Evolutionary conservation across 257 asterid genomes (phyloP).

Genomic region (Solanum infundibuliforme): DNA sequence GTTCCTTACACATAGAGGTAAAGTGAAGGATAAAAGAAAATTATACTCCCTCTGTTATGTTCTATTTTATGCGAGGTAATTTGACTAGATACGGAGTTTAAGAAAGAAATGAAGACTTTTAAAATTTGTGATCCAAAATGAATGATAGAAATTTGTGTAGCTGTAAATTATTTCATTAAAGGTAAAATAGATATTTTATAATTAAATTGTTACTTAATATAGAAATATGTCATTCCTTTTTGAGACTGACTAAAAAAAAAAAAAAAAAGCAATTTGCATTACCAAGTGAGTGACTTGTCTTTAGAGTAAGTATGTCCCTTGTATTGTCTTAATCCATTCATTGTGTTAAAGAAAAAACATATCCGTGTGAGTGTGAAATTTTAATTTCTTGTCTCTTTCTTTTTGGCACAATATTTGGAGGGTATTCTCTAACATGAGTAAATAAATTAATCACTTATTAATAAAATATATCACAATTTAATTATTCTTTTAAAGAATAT

Average conservation of each 20-base stretch:
- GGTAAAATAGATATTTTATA: too few species aligned
- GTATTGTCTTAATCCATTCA: background rate
- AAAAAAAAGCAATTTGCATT: background rate
- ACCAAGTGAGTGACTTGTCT: background rate
- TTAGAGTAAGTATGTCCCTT: background rate
- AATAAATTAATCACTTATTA: background rate
- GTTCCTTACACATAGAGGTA: background rate
- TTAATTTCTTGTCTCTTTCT: background rate
- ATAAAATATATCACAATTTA: background rate
- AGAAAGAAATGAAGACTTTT: too few species aligned
- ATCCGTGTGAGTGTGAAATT: background rate
- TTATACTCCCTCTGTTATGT: too few species aligned
- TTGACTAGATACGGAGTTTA: fast-evolving
- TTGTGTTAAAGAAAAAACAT: background rate
- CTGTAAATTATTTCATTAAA: too few species aligned
- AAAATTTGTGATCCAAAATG: too few species aligned
- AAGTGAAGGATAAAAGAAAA: background rate
- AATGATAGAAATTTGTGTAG: too few species aligned
- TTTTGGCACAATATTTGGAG: background rate
- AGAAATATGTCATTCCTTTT: too few species aligned
- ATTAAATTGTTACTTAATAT: too few species aligned
- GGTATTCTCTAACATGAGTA: background rate
- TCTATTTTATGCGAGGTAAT: too few species aligned
- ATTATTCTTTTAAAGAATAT: background rate
- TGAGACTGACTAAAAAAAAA: too few species aligned